Conservation (phyloP, 768 basidiomycete genomes). For the Mycena haematopus region DNA sequence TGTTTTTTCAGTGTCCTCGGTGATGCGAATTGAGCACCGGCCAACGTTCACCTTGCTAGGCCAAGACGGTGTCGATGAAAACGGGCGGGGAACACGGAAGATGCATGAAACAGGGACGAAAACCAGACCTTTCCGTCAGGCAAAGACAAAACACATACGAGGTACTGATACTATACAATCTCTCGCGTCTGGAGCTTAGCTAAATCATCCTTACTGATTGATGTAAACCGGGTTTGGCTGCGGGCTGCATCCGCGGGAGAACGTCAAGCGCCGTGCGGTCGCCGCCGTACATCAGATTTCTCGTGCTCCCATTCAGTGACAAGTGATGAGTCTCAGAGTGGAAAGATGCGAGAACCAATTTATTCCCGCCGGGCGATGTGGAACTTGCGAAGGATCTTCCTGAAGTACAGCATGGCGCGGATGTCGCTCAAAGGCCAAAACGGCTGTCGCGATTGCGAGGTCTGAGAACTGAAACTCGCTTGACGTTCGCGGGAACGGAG, state of each 20-base stretch:
- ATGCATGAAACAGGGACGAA: neutral
- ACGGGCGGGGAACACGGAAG: neutral
- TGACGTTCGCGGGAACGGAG: neutral
- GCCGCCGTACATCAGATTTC: neutral
- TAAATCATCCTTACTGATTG: neutral
- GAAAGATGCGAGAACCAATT: neutral
- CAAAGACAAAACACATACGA: neutral
- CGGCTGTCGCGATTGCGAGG: neutral
- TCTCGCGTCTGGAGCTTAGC: neutral
- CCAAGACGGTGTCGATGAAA: neutral
- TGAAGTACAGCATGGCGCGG: neutral
- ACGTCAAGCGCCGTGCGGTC: neutral
- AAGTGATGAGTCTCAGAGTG: neutral
- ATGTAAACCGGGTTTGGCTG: neutral
- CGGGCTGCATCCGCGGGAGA: neutral
- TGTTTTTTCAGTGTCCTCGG: neutral
- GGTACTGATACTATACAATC: slow-evolving; percentile 1
- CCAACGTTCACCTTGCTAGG: neutral
- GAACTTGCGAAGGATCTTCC: neutral
- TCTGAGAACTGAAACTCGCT: neutral
- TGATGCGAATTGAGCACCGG: slow-evolving; percentile 1
- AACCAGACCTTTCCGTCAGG: neutral
- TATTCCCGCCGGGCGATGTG: neutral
- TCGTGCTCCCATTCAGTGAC: neutral
- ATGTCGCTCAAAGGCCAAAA: neutral